phyloP scores from a whole-genome alignment of 176 grass and related monocot species.

The Ampelocalamus luodianensis region DNA sequence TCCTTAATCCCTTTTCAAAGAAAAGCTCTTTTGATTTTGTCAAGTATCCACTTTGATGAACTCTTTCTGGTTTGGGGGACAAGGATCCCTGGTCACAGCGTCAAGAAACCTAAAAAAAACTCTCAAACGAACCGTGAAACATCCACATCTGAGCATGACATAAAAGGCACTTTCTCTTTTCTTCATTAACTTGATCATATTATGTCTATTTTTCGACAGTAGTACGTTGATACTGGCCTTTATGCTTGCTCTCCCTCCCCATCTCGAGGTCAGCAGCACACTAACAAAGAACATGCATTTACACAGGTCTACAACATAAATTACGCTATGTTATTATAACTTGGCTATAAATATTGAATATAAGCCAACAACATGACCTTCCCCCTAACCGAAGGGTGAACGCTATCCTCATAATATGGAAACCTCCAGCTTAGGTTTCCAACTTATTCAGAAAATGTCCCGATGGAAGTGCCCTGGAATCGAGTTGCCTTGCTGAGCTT shows the following conservation, averaged over 20 bases:
- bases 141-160: neutral
- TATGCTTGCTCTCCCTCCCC: constrained; percentile 2
- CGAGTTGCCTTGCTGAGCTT: constrained; percentile 63
- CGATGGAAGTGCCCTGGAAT: constrained; percentile 63
- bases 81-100: neutral
- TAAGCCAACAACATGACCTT: constrained; percentile 16
- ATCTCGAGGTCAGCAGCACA: constrained; percentile 13
- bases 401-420: constrained; percentile 18
- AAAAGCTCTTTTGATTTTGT: too few relatives aligned
- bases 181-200: neutral
- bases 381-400: constrained; percentile 15
- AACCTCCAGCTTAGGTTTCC: constrained; percentile 14
- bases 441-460: constrained; percentile 61
- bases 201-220: neutral
- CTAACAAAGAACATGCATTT: constrained; percentile 23
- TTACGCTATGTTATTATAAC: constrained; percentile 22
- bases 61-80: neutral
- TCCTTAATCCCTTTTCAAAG: too few relatives aligned
- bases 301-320: constrained; percentile 37
- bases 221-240: neutral
- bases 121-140: too few relatives aligned
- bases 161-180: neutral
- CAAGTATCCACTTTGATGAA: neutral
- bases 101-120: neutral
- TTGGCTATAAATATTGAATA: constrained; percentile 40